Base-by-base conservation (phyloP, 441 rosid species). In the Pelargonium myrrhifolium region DNA sequence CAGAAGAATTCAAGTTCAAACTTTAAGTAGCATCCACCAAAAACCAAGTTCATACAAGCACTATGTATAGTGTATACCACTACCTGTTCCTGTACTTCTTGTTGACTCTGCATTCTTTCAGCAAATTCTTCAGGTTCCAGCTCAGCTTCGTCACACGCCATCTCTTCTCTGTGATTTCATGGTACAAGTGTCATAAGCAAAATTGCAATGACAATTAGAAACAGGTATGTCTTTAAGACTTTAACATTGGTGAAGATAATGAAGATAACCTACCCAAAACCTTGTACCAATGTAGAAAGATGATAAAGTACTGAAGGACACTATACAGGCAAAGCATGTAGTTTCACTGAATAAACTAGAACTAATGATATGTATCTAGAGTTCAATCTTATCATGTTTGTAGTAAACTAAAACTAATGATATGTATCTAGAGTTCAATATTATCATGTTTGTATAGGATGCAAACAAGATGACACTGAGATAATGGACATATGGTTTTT, bases 101-200 rank as follows among this genome's bases (percentile, higher is more conserved):
- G 86, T 61, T 81, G 89, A 71, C 58, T 69, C 63, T 71, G 74
- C 83, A 80, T 79, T 69, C 82, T 86, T 68, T 80, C 86, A 60
- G 83, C 78, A 78, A 85, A 90, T 49, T 75, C 92, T 59, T 79
- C 85, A 5, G 80, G 67, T 75, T 81, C 94, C 58, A 87, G 88
- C 78, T 88, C 96, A 58, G 98, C 96, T 84, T 93, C 97, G 67
- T 88, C 96, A 71, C 92, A 90, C 24, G 81, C 94, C 72, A 82
- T 74, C 78, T 90, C 97, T 76, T 90, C 98, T 69, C 97, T 88
- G 71, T 58, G 24, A 67, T 71, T 63, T 60, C 37, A 68, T 31
- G 59, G 51, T 28, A 74, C 64, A 22, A 67, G 8, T 18, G 65
- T 51, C 20, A 18, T 37, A 15, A 60, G 45, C 6, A 55, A 47